A percentile compares a stretch with the other conserved stretches of the same genome.
phyloP scores from a whole-genome alignment of 495 filamentous ascomycete genomes.

The Neurospora discreta region DNA sequence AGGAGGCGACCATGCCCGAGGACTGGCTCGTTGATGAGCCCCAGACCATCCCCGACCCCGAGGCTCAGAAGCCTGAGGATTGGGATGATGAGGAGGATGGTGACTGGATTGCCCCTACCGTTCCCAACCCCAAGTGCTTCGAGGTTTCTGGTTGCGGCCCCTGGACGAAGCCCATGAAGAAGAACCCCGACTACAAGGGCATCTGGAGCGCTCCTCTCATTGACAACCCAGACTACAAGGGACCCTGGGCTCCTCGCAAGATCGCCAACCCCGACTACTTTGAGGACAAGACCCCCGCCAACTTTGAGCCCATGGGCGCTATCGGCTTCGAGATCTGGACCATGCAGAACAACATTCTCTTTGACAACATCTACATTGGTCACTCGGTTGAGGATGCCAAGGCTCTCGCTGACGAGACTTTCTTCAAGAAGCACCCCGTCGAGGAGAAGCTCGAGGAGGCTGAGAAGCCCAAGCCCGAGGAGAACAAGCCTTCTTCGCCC shows the following conservation, averaged over 20 bases:
- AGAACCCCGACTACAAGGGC: constrained; percentile 98
- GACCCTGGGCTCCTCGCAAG: constrained; percentile 86
- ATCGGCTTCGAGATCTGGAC: constrained; percentile 99
- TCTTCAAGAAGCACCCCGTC: constrained; percentile 78
- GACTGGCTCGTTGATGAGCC: constrained; percentile 97
- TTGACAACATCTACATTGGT: constrained; percentile 99
- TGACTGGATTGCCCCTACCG: constrained; percentile 90
- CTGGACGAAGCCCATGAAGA: constrained; percentile 86
- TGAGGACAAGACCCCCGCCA: constrained; percentile 93
- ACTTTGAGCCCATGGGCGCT: constrained; percentile 97
- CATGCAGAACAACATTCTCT: constrained; percentile 97
- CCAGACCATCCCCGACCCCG: constrained; percentile 77
- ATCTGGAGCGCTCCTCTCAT: constrained; percentile 92
- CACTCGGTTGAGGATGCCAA: constrained; percentile 92
- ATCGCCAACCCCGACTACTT: constrained; percentile 95
- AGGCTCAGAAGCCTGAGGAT: constrained; percentile 97
- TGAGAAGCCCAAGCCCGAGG: constrained; percentile 65
- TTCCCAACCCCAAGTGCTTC: constrained; percentile 91
- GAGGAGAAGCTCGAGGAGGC: constrained; percentile 79
- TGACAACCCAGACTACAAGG: constrained; percentile 99
- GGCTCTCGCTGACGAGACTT: constrained; percentile 84
- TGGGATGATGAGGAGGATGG: constrained; percentile 99
- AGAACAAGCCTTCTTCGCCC: constrained; percentile 52
- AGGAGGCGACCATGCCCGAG: constrained; percentile 81
- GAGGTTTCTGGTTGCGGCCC: constrained; percentile 89